Evolutionary conservation across 2,329 filamentous ascomycete genomes (phyloP).

Genomic region (Volutella citrinella): DNA sequence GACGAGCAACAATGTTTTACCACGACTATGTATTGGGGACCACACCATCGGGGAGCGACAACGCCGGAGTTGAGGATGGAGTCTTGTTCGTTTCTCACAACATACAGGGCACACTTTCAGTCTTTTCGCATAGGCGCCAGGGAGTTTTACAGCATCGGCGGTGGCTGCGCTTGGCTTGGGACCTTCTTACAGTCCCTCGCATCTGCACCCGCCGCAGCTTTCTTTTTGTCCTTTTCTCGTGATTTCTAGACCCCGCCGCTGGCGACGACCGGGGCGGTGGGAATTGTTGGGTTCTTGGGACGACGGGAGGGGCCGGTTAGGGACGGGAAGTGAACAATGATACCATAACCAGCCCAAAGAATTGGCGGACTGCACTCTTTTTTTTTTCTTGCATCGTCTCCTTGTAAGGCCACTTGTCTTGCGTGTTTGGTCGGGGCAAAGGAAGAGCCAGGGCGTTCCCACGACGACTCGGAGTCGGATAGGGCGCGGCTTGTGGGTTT

Average conservation of each 20-base stretch:
- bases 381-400: conserved; percentile 7
- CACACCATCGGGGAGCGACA: too few relatives aligned
- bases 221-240: conserved; percentile 10
- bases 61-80: conserved; percentile 19
- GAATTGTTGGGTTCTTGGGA: conserved; percentile 5
- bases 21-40: too few relatives aligned
- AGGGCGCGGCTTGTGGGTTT: too few relatives aligned
- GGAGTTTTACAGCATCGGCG: conserved; percentile 25
- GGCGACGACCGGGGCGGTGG: conserved; percentile 5
- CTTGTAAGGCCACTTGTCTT: conserved; percentile 5
- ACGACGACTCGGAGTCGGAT: too few relatives aligned
- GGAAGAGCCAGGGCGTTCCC: conserved; percentile 1
- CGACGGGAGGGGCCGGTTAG: conserved; percentile 7
- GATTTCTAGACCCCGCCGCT: conserved; percentile 20
- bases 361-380: conserved; percentile 17
- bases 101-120: conserved; percentile 20
- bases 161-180: conserved; percentile 7
- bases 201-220: conserved; percentile 5
- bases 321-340: conserved; percentile 19
- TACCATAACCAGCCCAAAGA: conserved; percentile 20
- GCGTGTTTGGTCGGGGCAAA: conserved; percentile 5
- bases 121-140: conserved; percentile 24
- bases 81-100: conserved; percentile 6
- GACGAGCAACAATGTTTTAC: too few relatives aligned
- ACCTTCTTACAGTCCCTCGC: conserved; percentile 2